Conservation (phyloP, 345 rosid genomes). For the Limnanthes douglasii region DNA sequence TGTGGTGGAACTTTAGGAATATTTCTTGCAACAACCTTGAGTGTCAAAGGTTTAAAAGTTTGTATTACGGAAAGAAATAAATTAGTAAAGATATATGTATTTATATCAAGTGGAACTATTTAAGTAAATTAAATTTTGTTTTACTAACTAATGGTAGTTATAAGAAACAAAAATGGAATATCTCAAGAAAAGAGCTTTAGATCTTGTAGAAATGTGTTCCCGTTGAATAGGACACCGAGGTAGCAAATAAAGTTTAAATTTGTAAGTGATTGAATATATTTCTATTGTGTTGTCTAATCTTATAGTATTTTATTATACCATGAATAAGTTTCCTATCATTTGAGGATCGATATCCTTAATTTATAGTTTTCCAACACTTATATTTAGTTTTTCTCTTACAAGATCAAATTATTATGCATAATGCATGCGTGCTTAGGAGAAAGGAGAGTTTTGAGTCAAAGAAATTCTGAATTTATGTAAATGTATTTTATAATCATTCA, state of each 20-base stretch:
- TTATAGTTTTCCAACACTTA: too few species aligned
- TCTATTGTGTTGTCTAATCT: too few species aligned
- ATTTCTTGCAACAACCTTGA: slow-evolving; percentile 73
- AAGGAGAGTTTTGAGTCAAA: slow-evolving; percentile 88
- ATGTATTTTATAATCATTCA: not conserved
- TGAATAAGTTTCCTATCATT: too few species aligned
- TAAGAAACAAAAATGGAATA: slow-evolving; percentile 99
- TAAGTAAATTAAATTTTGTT: slow-evolving; percentile 8
- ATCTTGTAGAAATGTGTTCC: slow-evolving; percentile 51
- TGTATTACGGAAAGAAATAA: slow-evolving; percentile 69
- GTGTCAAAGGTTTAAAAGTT: slow-evolving; percentile 64
- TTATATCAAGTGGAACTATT: slow-evolving; percentile 6
- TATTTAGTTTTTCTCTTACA: too few species aligned
- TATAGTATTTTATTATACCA: too few species aligned
- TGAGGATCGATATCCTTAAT: too few species aligned
- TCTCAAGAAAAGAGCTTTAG: slow-evolving; percentile 87
- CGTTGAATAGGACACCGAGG: slow-evolving; percentile 44
- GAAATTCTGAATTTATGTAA: slow-evolving; percentile 81
- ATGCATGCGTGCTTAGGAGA: slow-evolving; percentile 82
- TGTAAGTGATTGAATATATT: slow-evolving; percentile 55
- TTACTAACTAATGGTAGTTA: slow-evolving; percentile 14
- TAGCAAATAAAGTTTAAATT: slow-evolving; percentile 63
- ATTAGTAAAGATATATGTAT: slow-evolving; percentile 57
- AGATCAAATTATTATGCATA: too few species aligned
- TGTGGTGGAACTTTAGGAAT: slow-evolving; percentile 98